These are phyloP conservation scores for Lodderomyces margitis DNA, from an alignment of 1,139 yeast species.

Conservation along the genomic window DNA sequence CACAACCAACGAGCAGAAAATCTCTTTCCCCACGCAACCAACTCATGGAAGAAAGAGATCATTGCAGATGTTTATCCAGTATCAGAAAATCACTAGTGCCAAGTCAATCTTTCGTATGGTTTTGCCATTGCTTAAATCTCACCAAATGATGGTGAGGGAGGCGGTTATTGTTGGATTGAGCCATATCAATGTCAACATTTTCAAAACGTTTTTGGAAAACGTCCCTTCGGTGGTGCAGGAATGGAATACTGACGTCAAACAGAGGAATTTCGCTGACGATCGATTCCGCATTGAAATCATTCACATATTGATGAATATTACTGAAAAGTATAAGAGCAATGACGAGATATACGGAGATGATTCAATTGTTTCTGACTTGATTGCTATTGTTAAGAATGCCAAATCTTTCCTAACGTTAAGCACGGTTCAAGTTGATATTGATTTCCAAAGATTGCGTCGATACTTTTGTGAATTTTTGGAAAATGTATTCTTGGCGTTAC, in stretches of 20 bases:
- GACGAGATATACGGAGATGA: conserved; percentile 59
- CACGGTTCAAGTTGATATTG: conserved; percentile 62
- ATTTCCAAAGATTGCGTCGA: conserved; percentile 73
- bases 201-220: conserved; percentile 77
- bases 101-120: conserved; percentile 87
- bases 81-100: conserved; percentile 90
- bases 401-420: conserved; percentile 61
- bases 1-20: conserved; percentile 80
- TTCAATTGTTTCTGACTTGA: conserved; percentile 64
- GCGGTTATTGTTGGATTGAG: conserved; percentile 86
- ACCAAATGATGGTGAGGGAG: conserved; percentile 71
- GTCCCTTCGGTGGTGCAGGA: conserved; percentile 60
- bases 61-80: conserved; percentile 77
- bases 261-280: conserved; percentile 41
- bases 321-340: conserved; percentile 54
- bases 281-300: conserved; percentile 72
- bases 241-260: conserved; percentile 44
- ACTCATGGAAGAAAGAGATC: conserved; percentile 70
- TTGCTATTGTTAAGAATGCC: conserved; percentile 62
- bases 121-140: conserved; percentile 71
- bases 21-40: conserved; percentile 59
- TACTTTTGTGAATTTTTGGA: conserved; percentile 80
- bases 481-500: conserved; percentile 57
- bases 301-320: conserved; percentile 68
- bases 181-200: conserved; percentile 86